Conservation (phyloP, 1,284 basidiomycete species). For the Tilletiaria anomala region DNA sequence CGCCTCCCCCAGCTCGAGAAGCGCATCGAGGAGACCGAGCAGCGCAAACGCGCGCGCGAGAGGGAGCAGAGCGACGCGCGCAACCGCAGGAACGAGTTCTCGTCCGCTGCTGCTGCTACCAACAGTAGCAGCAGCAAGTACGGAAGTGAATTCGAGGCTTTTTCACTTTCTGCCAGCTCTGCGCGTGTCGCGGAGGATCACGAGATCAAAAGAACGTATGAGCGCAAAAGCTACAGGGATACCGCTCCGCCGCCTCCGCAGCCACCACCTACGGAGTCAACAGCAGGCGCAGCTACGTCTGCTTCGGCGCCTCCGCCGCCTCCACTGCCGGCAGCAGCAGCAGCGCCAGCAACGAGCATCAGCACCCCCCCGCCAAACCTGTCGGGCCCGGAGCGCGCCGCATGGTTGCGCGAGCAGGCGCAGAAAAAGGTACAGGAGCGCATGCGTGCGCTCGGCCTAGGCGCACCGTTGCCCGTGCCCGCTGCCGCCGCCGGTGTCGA, state of each 20-base stretch:
- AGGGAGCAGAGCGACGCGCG: constrained; percentile 76
- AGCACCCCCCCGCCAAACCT: constrained; percentile 39
- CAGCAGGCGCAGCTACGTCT: background rate
- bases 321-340: background rate
- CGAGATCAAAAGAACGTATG: background rate
- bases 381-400: constrained; percentile 51
- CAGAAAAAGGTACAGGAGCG: constrained; percentile 71
- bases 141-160: no score
- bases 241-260: background rate
- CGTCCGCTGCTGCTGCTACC: no score
- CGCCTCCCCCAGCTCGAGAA: constrained; percentile 79
- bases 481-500: constrained; percentile 14
- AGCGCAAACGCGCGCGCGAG: constrained; percentile 46
- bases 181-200: no score
- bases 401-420: constrained; percentile 67
- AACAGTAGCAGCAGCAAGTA: no score
- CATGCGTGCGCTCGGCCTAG: constrained; percentile 66
- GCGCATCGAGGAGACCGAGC: constrained; percentile 56
- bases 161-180: no score
- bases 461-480: background rate
- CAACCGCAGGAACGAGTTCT: no score
- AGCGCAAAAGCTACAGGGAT: background rate
- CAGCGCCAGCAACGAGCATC: background rate
- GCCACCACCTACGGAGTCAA: background rate
- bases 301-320: background rate